Evolutionary conservation across 768 basidiomycete species (phyloP), one percentile per base, ranked within the genome.

Genomic region (Galerina marginata): DNA sequence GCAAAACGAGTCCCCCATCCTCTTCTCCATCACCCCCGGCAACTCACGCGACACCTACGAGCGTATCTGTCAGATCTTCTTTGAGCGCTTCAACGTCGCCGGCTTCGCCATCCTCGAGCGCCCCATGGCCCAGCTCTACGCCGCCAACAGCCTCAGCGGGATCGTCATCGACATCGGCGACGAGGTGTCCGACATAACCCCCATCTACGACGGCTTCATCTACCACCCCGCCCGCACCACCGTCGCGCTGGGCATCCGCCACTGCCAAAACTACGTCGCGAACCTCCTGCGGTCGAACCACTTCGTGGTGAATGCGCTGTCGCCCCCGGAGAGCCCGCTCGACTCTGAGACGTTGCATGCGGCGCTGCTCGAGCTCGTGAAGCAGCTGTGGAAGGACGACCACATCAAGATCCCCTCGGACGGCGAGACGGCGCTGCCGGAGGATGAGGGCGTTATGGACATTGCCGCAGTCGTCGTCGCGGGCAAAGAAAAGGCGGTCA

Each of bases 61-160:
- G 70, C 82, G 82, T 45, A 83, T 90, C 66, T 90, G 89, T 66
- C 93, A 91, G 68, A 81, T 92, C 40, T 93, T 96, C 75, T 97
- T 97, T 67, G 95, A 96, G 70, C 89, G 92, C 25, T 92, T 96
- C 83, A 95, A 95, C 69, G 89, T 91, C 26, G 89, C 95, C 9
- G 92, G 88, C 14, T 86, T 96, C 64, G 83, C 85, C 56, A 81
- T 95, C 65, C 79, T 95, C 51, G 90, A 95, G 58, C 91, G 93
- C 0, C 90, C 95, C 20, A 83, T 95, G 73, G 85, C 92, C 9
- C 92, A 95, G 65, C 77, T 96, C 45, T 96, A 92, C 73, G 86
- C 93, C 20, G 85, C 85, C 14, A 89, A 88, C 64, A 81, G 81
- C 56, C 80, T 92, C 59, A 85, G 75, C 56, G 93, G 93, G 48